Conservation (phyloP, 805 yeast genomes). For the Saccharomycopsis capsularis region DNA sequence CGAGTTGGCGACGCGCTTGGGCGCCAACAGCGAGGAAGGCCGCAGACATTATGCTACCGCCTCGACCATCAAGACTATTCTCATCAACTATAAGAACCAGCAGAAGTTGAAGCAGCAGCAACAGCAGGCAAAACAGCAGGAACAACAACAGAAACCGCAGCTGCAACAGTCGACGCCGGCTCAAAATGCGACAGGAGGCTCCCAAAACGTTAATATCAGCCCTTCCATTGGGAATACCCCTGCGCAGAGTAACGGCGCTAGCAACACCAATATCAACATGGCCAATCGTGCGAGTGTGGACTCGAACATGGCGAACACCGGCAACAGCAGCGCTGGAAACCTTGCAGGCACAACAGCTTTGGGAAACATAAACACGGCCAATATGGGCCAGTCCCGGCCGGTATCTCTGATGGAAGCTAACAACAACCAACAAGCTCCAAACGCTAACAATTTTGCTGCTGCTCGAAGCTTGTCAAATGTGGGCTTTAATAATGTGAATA, state of each 20-base stretch:
- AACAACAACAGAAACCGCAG: conserved; percentile 13
- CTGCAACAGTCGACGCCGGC: no score
- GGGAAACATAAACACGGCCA: not conserved
- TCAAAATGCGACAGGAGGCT: no score
- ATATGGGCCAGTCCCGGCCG: not conserved
- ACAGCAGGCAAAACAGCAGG: conserved; percentile 11
- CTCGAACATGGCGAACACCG: no score
- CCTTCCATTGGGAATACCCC: no score
- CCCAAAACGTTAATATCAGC: no score
- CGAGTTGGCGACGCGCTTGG: conserved; percentile 11
- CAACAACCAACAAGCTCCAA: not conserved
- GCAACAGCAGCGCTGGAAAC: no score
- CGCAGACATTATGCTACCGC: conserved; percentile 16
- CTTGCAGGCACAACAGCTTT: not conserved
- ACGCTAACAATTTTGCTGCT: not conserved
- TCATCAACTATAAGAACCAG: conserved; percentile 13
- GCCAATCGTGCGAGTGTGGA: no score
- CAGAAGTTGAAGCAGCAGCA: conserved; percentile 16
- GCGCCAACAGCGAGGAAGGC: conserved; percentile 14
- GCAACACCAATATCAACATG: no score
- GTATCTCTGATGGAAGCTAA: not conserved
- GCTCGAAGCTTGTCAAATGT: not conserved
- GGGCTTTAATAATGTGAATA: conserved; percentile 2
- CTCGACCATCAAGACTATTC: conserved; percentile 14
- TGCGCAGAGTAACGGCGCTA: no score